Base-by-base conservation (phyloP, 1,284 basidiomycete genomes). In the Microbotryomycetes sp. region DNA sequence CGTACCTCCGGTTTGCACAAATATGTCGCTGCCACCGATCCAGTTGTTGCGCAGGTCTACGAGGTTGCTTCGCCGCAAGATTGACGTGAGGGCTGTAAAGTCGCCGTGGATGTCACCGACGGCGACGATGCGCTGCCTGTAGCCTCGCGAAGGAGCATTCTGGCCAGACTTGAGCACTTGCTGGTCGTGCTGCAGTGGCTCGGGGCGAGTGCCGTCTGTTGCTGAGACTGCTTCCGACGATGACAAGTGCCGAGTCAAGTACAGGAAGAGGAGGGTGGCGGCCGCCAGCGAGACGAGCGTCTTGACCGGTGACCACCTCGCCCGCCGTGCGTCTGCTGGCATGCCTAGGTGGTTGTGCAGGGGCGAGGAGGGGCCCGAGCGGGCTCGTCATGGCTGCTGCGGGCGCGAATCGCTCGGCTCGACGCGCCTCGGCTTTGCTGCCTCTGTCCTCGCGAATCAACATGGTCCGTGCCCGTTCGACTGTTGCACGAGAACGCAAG, bases 21-120 rank as follows among this genome's bases (percentile, higher is more conserved):
- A 56, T 16, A 67, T 52, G 16, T 58, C 30, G 2, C 58, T 23
- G 11, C 57, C 60, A 9, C 62, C 67, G 11, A 54, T 60, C 67
- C 67, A 69, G 13, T 61, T 46, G 4, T 59, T 57, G n/a, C 54
- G 54, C 15, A 62, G 30, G 30, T 67, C 60, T 23, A 62, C 16
- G n/a, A 69, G n/a, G 0, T 31, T 27, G 2, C 57, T 58, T 2
- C 45, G 50, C 1, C 65, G 26, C 7, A 69, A 62, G 47, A 69
- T 59, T 18, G 13, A 13, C 7, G 52, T 57, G 5, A 60, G 5
- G 5, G 56, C 58, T 1, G 56, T 47, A 3, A 59, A 30, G 47
- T 69, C 67, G 13, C 67, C 67, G 21, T 69, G 67, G 9, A 69
- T 57, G 54, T 69, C 67, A 2, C 48, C 65, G 11, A 60, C 60